Percentiles rank a stretch among this genome's conserved stretches.
phyloP scores from a whole-genome alignment of 768 basidiomycete species.

The Xerocomellus chrysenteron region DNA sequence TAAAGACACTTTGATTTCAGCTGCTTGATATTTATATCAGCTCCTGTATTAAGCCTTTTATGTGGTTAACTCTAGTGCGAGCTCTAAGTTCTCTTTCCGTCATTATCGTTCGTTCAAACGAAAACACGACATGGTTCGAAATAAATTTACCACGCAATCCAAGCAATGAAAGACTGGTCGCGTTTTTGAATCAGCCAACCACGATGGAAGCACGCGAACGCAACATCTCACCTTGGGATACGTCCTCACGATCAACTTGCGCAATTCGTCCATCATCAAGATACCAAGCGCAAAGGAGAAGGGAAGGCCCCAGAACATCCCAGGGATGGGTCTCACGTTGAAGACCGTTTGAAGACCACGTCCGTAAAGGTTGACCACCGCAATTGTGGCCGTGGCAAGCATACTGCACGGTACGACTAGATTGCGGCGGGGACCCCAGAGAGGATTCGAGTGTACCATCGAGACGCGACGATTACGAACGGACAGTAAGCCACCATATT shows the following conservation, averaged over 20 bases:
- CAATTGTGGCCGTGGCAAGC: slow-evolving; percentile 31
- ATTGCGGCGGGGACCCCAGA: slow-evolving; percentile 42
- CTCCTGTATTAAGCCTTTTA: no score
- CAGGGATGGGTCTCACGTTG: slow-evolving; percentile 39
- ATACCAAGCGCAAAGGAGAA: slow-evolving; percentile 43
- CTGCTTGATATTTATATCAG: no score
- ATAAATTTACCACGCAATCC: slow-evolving; percentile 20
- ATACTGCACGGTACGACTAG: slow-evolving; percentile 33
- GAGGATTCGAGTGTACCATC: slow-evolving; percentile 24
- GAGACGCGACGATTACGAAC: slow-evolving; percentile 33
- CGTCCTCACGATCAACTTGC: slow-evolving; percentile 45
- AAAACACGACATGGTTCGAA: background rate
- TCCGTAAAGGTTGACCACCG: slow-evolving; percentile 38
- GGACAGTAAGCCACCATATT: slow-evolving; percentile 25
- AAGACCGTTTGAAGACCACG: slow-evolving; percentile 26
- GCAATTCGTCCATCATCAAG: slow-evolving; percentile 43
- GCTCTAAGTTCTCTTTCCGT: no score
- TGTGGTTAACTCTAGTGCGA: no score
- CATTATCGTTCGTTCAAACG: background rate
- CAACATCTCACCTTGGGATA: slow-evolving; percentile 39
- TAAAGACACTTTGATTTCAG: no score
- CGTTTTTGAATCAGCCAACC: background rate
- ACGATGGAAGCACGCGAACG: no score
- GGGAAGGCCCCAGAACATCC: slow-evolving; percentile 46
- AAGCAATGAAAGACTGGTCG: slow-evolving; percentile 24